Base-by-base conservation (phyloP, 768 basidiomycete genomes). In the Termitomyces sp. region DNA sequence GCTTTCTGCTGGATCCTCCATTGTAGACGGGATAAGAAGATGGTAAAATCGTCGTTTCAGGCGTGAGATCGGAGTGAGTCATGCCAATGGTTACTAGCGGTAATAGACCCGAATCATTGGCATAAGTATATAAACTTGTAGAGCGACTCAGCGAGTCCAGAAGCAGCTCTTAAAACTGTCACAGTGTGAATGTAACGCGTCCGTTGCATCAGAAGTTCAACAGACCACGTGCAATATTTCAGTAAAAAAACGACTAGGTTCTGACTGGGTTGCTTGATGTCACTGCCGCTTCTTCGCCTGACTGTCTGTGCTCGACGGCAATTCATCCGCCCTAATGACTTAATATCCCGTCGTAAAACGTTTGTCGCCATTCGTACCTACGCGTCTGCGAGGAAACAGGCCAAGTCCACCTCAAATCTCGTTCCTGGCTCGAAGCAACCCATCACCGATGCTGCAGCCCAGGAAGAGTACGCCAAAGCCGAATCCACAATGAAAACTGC, bases 351-450 rank as follows among this genome's bases (percentile, higher is more conserved):
- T 32, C 52, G 51, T 7, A 48, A 34, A 27, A 40, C 9, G 14
- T 18, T 43, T n/a, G 27, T 53, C 20, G 47, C n/a, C 10, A 33
- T 13, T n/a, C 60, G 67, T 20, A 61, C 53, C n/a, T 68, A 64
- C 52, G 67, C 65, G 24, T 68, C 67, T 24, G 58, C 10, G 74
- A 77, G 65, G 69, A 70, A 58, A 73, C 76, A 67, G 42, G 40
- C 68, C 20, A 80, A 77, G 63, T 79, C 85, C 2, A 89, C 90
- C 1, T 75, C 80, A 20, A 73, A 73, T 36, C 78, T 92, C 57
- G 72, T 89, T 37, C 90, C 91, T 0, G 83, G 84, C 34, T 92
- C 91, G 3, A 76, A 87, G 66, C 82, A 81, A 42, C 80, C 76
- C 32, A 80, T 91, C 30, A 77, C 77, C 3, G 78, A 83, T 61